phyloP scores from a whole-genome alignment of 75 land plant species.

The Azolla pinnata region DNA sequence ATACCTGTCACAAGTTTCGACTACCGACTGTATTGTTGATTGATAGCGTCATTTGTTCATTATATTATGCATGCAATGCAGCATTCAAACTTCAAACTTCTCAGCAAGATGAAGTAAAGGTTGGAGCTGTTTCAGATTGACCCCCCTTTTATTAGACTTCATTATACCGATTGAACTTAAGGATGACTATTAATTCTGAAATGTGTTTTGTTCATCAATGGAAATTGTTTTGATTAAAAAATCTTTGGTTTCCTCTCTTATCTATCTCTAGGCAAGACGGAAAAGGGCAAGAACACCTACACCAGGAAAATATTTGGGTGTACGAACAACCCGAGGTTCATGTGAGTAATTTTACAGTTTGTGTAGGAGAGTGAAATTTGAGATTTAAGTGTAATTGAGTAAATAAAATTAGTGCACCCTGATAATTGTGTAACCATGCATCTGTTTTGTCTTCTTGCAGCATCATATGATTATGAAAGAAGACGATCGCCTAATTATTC shows the following conservation, averaged over 20 bases:
- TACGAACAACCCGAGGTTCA: conserved; percentile 35
- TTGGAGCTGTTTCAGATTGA: too few species aligned
- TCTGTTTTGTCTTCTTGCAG: neutral
- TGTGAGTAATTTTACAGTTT: neutral
- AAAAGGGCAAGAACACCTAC: conserved; percentile 85
- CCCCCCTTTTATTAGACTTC: too few species aligned
- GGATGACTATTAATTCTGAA: too few species aligned
- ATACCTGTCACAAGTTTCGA: neutral
- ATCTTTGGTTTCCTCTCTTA: neutral
- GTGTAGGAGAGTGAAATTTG: too few species aligned
- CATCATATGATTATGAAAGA: conserved; percentile 1
- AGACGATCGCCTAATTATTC: conserved; percentile 57
- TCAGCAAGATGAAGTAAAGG: too few species aligned
- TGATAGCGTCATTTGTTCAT: too few species aligned
- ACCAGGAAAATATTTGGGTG: conserved; percentile 68
- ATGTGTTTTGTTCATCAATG: neutral
- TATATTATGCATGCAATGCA: neutral
- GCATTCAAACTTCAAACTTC: neutral
- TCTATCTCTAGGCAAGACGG: conserved; percentile 57
- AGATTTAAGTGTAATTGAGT: neutral
- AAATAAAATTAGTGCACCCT: neutral
- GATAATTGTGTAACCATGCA: neutral
- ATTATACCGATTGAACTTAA: too few species aligned
- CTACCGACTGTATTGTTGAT: neutral
- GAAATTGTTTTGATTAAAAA: neutral